Percentiles rank a stretch among this genome's conserved stretches.
Evolutionary conservation across 345 rosid genomes (phyloP).

Genomic region (Isatis tinctoria): DNA sequence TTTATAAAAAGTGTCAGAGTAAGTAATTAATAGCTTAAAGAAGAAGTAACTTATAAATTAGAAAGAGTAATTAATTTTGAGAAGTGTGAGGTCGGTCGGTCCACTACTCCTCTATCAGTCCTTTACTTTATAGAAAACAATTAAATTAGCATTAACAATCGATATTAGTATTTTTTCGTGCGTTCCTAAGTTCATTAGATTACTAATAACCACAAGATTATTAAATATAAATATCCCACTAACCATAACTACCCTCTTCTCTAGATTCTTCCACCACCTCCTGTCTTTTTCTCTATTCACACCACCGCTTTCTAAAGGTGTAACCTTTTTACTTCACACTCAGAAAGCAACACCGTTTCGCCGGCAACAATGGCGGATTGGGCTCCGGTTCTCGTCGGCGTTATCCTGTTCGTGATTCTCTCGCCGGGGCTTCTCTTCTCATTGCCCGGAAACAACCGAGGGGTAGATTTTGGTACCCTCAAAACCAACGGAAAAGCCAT

Average conservation of each 20-base stretch:
- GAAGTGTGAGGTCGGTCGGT: background rate
- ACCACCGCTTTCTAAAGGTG: constrained; percentile 16
- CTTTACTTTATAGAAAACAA: background rate
- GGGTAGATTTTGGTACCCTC: constrained; percentile 67
- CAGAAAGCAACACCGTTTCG: background rate
- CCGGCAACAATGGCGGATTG: constrained; percentile 69
- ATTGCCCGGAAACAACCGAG: constrained; percentile 63
- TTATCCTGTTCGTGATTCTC: constrained; percentile 71
- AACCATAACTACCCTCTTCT: background rate
- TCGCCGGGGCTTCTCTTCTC: constrained; percentile 84
- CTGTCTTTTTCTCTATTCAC: background rate
- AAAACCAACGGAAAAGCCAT: constrained; percentile 93
- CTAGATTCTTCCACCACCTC: constrained; percentile 1
- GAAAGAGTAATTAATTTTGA: background rate
- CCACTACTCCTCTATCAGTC: background rate
- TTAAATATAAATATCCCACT: background rate
- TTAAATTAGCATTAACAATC: background rate
- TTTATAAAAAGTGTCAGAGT: no score
- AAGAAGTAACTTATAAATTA: background rate
- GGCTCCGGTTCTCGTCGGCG: constrained; percentile 89
- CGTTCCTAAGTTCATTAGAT: background rate
- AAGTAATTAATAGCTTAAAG: background rate
- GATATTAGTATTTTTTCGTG: background rate
- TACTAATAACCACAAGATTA: background rate
- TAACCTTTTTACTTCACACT: background rate